These are phyloP conservation scores for Bimuria novae-zelandiae DNA, from an alignment of 2,329 filamentous ascomycete species.

Conservation along the genomic window DNA sequence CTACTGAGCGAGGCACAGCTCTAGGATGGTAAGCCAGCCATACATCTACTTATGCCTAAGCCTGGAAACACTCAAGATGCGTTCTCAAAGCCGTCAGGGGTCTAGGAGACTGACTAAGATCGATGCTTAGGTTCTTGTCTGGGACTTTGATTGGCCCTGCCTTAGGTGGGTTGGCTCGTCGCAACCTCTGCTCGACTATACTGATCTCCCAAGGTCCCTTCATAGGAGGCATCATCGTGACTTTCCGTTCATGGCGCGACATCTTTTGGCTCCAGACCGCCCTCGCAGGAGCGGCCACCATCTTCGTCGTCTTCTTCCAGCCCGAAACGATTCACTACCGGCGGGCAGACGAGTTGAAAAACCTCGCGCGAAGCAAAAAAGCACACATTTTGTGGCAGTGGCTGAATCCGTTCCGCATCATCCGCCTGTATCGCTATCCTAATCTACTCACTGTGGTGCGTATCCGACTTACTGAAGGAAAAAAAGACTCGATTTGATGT, in stretches of 20 bases:
- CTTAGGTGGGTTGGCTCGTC: conserved; percentile 20
- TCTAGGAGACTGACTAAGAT: background rate
- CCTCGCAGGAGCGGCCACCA: conserved; percentile 63
- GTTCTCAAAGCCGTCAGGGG: background rate
- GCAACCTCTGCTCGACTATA: background rate
- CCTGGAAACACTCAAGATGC: background rate
- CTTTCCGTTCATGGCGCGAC: conserved; percentile 71
- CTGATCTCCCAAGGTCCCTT: conserved; percentile 64
- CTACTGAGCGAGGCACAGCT: conserved; percentile 72
- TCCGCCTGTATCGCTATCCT: conserved; percentile 68
- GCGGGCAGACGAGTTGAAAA: conserved; percentile 64
- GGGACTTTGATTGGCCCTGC: conserved; percentile 72
- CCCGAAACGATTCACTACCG: conserved; percentile 74
- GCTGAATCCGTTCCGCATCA: conserved; percentile 68
- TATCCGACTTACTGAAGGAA: background rate
- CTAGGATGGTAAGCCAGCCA: conserved; percentile 58
- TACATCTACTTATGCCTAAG: no score
- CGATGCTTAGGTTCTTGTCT: conserved; percentile 59
- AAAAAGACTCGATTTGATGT: no score
- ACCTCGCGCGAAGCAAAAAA: conserved; percentile 57
- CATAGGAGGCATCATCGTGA: conserved; percentile 76
- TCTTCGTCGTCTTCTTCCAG: conserved; percentile 68
- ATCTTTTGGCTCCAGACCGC: conserved; percentile 80
- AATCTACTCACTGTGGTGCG: conserved; percentile 62
- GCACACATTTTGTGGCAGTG: conserved; percentile 62